These are phyloP conservation scores for Lipomyces kockii DNA, from an alignment of 805 yeast genomes.

Conservation along the genomic window DNA sequence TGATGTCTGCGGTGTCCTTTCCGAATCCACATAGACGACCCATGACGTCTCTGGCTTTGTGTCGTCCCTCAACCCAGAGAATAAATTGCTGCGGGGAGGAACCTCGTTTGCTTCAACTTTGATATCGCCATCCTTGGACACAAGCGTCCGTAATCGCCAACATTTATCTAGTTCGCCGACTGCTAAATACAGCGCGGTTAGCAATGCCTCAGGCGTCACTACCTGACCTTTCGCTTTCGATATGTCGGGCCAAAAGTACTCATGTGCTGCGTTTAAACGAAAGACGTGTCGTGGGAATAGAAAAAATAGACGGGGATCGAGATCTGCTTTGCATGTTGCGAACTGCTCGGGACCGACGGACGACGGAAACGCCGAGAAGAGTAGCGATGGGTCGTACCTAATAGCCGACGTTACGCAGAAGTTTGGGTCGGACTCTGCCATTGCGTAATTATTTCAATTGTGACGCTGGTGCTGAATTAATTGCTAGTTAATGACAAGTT, in stretches of 20 bases:
- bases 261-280: conserved; percentile 26
- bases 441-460: neutral
- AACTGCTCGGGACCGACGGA: conserved; percentile 20
- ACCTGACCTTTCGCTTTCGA: neutral
- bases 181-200: conserved; percentile 27
- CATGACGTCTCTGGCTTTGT: conserved; percentile 47
- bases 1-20: conserved; percentile 61
- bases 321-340: conserved; percentile 21
- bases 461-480: neutral
- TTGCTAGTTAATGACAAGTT: too few species aligned
- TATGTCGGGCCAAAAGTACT: conserved; percentile 29
- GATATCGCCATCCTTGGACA: conserved; percentile 19
- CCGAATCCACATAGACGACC: conserved; percentile 65
- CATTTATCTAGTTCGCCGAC: conserved; percentile 13
- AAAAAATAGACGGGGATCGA: conserved; percentile 27
- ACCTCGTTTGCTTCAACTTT: conserved; percentile 23
- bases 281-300: conserved; percentile 34
- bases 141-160: conserved; percentile 25
- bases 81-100: conserved; percentile 17
- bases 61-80: conserved; percentile 31
- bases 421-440: conserved; percentile 5
- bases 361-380: conserved; percentile 36
- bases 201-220: conserved; percentile 11
- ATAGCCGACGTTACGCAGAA: conserved; percentile 28
- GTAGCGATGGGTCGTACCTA: conserved; percentile 30